Conservation (phyloP, 257 asterid species). For the Galeopsis tetrahit region DNA sequence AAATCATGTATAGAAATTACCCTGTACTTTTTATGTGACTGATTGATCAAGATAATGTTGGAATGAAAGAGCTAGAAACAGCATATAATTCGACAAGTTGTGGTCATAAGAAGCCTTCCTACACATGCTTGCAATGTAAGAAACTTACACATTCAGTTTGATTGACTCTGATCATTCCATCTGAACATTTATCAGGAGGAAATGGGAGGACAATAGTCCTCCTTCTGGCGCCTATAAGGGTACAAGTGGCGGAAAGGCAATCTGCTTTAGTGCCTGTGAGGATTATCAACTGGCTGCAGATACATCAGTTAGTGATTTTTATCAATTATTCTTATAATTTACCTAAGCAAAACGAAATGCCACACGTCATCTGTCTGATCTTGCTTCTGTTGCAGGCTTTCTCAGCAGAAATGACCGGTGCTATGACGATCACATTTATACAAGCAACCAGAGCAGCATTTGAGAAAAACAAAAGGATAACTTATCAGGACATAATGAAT, state of each 20-base stretch:
- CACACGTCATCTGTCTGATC: background rate
- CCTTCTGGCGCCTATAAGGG: constrained; percentile 56
- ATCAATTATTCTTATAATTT: background rate
- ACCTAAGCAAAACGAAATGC: background rate
- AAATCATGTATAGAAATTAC: background rate
- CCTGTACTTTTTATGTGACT: too few species aligned
- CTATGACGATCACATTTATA: constrained; percentile 67
- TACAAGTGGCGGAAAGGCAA: constrained; percentile 66
- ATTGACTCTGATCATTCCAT: background rate
- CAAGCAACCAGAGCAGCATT: constrained; percentile 49
- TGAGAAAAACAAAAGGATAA: constrained; percentile 31
- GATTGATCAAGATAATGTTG: too few species aligned
- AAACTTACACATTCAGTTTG: constrained; percentile 27
- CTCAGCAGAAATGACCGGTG: constrained; percentile 51
- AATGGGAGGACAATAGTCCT: constrained; percentile 59
- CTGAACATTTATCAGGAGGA: constrained; percentile 34
- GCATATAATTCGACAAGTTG: too few species aligned
- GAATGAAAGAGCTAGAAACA: too few species aligned
- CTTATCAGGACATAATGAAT: constrained; percentile 52
- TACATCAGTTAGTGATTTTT: constrained; percentile 53
- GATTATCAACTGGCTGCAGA: constrained; percentile 81
- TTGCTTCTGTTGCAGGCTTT: constrained; percentile 49
- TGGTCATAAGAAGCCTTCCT: background rate
- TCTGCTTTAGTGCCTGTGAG: constrained; percentile 80
- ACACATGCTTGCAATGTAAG: constrained; percentile 15